Conservation (phyloP, 352 stramenopile genomes). For the Phytophthora pinifolia region DNA sequence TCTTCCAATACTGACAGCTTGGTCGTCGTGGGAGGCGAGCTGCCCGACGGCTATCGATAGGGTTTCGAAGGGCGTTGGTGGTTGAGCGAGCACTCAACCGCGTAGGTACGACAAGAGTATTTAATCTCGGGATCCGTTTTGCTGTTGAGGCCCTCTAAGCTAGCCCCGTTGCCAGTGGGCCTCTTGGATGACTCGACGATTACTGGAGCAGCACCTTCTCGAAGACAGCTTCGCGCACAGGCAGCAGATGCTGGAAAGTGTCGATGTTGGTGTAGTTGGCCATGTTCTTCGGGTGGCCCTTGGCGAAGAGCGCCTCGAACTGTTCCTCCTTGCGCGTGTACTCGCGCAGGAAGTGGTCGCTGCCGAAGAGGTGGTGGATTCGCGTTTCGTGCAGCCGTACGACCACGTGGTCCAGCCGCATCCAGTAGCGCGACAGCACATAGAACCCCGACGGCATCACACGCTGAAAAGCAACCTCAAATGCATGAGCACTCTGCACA, state of each 20-base stretch:
- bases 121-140: constrained; percentile 26
- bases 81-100: background rate
- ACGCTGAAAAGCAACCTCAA: constrained; percentile 36
- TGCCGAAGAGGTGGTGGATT: constrained; percentile 81
- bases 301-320: constrained; percentile 66
- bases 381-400: constrained; percentile 82
- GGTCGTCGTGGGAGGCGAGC: constrained; percentile 29
- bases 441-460: constrained; percentile 87
- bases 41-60: constrained; percentile 34
- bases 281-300: constrained; percentile 74
- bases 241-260: constrained; percentile 73
- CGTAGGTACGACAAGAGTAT: constrained; percentile 22
- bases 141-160: constrained; percentile 18
- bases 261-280: constrained; percentile 86
- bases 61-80: constrained; percentile 3
- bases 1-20: constrained; percentile 36
- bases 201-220: constrained; percentile 70
- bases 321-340: constrained; percentile 78
- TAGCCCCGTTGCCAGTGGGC: background rate
- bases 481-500: background rate
- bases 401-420: constrained; percentile 81
- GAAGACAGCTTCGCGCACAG: constrained; percentile 53
- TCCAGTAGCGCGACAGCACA: constrained; percentile 77
- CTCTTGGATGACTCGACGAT: background rate
- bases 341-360: constrained; percentile 71